Evolutionary conservation across 192 early-diverging fungal species (phyloP).

Genomic region (Linnemannia elongata): DNA sequence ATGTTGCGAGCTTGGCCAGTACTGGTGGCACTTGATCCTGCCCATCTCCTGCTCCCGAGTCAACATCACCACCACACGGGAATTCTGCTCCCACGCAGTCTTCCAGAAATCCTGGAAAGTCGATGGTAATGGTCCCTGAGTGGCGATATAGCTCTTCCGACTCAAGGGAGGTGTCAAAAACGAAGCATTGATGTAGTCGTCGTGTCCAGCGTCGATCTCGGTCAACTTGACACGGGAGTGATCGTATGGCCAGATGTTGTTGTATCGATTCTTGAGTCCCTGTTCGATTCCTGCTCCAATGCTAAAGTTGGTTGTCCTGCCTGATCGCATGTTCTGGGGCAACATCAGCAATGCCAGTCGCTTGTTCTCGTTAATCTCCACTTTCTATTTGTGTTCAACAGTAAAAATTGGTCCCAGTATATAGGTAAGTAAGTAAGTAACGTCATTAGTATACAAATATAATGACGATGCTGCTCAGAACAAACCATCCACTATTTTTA

Average conservation of each 20-base stretch:
- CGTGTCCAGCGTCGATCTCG: slow-evolving; percentile 39
- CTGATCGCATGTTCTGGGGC: slow-evolving; percentile 65
- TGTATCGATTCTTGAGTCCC: slow-evolving; percentile 85
- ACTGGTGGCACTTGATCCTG: slow-evolving; percentile 87
- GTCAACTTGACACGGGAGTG: slow-evolving; percentile 67
- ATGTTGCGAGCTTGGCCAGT: slow-evolving; percentile 80
- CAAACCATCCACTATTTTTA: slow-evolving; percentile 7
- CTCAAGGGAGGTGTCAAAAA: slow-evolving; percentile 50
- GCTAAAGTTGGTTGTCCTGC: slow-evolving; percentile 71
- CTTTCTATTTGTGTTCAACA: slow-evolving; percentile 60
- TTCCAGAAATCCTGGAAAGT: slow-evolving; percentile 96
- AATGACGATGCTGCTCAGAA: slow-evolving; percentile 2
- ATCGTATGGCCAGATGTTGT: slow-evolving; percentile 88
- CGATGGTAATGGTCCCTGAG: slow-evolving; percentile 82
- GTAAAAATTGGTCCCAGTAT: slow-evolving; percentile 2
- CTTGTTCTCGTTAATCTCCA: slow-evolving; percentile 76
- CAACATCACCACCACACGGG: slow-evolving; percentile 93
- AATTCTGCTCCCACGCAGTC: slow-evolving; percentile 93
- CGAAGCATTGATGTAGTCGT: slow-evolving; percentile 62
- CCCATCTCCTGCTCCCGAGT: slow-evolving; percentile 92
- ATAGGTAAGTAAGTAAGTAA: slow-evolving; percentile 47
- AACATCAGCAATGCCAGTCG: slow-evolving; percentile 80
- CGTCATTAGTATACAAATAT: slow-evolving; percentile 24
- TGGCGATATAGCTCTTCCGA: slow-evolving; percentile 65
- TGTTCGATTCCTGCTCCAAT: slow-evolving; percentile 86